Evolutionary conservation across 2,329 filamentous ascomycete species (phyloP), one percentile per base, ranked within the genome.

Genomic region (Neospermospora avenae): DNA sequence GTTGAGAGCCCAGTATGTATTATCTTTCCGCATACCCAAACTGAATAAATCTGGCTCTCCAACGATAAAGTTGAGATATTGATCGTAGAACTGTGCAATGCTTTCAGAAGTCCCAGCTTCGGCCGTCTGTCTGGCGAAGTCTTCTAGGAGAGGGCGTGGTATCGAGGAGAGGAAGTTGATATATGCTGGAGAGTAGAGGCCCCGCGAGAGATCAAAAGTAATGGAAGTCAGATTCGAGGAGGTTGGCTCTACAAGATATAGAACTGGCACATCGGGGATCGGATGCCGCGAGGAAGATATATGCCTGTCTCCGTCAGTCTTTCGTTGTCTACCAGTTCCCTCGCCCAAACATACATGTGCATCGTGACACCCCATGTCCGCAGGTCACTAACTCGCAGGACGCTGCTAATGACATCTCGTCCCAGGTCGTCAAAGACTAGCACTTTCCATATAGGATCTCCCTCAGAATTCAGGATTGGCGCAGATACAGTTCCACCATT

Each of bases 91-190:
- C 71, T 97, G 93, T 2, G 93, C 87, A 64, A 99, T 93, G 69
- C 90, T 86, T 68, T 98, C 93, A 4, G 93, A 87, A 0, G 92
- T 96, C 25, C 88, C 90, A 13, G 91, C 86, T 31, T 89, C 79
- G 5, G 91, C 93, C 11, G 93, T 96, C 73, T 96, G 87, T 16
- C 90, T 82, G 4, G 93, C 95, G 73, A 99, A 98, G 63, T 98
- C 93, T 78, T 99, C 95, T 54, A 99, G 84, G 16, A 98, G 80
- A 7, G 92, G 88, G 64, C 95, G 84, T 4, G 93, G 90, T 73
- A 99, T 87, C 18, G 93, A 97, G 45, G 91, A 96, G 57, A 98
- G 85, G 75, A 99, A 97, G 78, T 99, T 99, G 77, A 99, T 86
- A 73, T 98, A 96, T 63, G 93, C 93, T 0, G 93, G 93, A 25